Evolutionary conservation across 2,329 filamentous ascomycete species (phyloP).

Genomic region (Penicillium sp.): DNA sequence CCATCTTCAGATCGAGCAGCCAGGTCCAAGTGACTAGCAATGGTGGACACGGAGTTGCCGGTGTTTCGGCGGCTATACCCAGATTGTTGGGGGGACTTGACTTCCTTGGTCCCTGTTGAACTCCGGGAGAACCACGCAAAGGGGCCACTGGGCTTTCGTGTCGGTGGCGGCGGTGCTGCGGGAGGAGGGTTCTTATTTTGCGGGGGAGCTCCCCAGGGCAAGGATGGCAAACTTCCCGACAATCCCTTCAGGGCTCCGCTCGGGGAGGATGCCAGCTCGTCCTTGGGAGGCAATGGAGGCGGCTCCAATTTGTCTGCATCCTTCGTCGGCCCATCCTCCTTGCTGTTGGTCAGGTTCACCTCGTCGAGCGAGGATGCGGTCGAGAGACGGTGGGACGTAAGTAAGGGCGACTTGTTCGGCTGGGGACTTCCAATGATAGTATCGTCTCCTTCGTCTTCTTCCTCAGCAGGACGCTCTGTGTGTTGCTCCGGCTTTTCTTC

Average conservation of each 20-base stretch:
- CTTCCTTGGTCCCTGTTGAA: slow-evolving; percentile 55
- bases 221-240: slow-evolving; percentile 67
- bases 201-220: slow-evolving; percentile 67
- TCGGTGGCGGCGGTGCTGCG: slow-evolving; percentile 40
- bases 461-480: slow-evolving; percentile 6
- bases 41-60: slow-evolving; percentile 72
- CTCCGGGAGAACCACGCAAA: slow-evolving; percentile 80
- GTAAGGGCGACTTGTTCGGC: slow-evolving; percentile 51
- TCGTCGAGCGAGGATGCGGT: slow-evolving; percentile 58
- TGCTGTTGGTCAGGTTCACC: slow-evolving; percentile 63
- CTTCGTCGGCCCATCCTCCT: slow-evolving; percentile 47
- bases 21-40: slow-evolving; percentile 78
- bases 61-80: slow-evolving; percentile 65
- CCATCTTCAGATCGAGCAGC: slow-evolving; percentile 71
- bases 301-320: slow-evolving; percentile 26
- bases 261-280: slow-evolving; percentile 30
- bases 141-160: slow-evolving; percentile 79
- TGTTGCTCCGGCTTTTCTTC: slow-evolving; percentile 10
- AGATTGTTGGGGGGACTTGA: slow-evolving; percentile 55
- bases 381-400: slow-evolving; percentile 55
- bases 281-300: slow-evolving; percentile 35
- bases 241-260: slow-evolving; percentile 55
- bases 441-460: slow-evolving; percentile 25
- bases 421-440: slow-evolving; percentile 35
- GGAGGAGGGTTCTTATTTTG: slow-evolving; percentile 37